Percentiles rank a stretch among this genome's conserved stretches.
These are phyloP conservation scores for Aspergillus eucalypticola DNA, from an alignment of 2,329 filamentous ascomycete genomes.

Conservation along the genomic window DNA sequence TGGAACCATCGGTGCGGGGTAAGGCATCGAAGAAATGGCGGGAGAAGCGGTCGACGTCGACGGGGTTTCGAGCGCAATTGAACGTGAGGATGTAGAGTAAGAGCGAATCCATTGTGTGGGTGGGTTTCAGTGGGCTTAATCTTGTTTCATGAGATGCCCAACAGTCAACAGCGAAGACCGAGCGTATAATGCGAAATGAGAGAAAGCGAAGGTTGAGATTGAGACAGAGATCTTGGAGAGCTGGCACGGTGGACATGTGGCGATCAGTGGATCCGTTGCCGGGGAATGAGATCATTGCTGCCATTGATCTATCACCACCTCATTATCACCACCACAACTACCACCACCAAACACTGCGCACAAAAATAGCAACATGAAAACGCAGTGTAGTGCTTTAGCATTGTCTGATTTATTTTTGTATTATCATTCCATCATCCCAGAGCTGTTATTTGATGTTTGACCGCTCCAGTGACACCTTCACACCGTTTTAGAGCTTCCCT, in stretches of 20 bases:
- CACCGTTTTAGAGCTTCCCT: slow-evolving; percentile 31
- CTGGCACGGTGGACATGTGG: neutral
- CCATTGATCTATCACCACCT: neutral
- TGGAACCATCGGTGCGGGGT: slow-evolving; percentile 45
- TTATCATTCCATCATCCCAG: neutral
- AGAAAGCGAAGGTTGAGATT: neutral
- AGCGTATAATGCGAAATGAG: neutral
- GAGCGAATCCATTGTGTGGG: slow-evolving; percentile 51
- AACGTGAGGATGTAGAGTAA: slow-evolving; percentile 81
- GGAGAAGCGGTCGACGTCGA: slow-evolving; percentile 71
- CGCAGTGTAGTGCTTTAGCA: neutral
- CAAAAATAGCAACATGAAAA: too few relatives aligned
- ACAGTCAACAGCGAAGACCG: neutral
- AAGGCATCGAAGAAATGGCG: slow-evolving; percentile 67
- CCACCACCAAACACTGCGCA: too few relatives aligned
- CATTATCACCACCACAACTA: neutral
- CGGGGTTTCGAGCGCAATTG: slow-evolving; percentile 75
- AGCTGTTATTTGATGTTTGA: too few relatives aligned
- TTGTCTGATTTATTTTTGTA: neutral
- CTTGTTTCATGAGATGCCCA: neutral
- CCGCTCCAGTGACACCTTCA: neutral
- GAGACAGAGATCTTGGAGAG: neutral
- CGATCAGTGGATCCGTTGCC: slow-evolving; percentile 2
- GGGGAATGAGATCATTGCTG: slow-evolving; percentile 3
- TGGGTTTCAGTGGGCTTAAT: neutral